phyloP scores from a whole-genome alignment of 306 rosid genomes.

The Fragaria vesca region DNA sequence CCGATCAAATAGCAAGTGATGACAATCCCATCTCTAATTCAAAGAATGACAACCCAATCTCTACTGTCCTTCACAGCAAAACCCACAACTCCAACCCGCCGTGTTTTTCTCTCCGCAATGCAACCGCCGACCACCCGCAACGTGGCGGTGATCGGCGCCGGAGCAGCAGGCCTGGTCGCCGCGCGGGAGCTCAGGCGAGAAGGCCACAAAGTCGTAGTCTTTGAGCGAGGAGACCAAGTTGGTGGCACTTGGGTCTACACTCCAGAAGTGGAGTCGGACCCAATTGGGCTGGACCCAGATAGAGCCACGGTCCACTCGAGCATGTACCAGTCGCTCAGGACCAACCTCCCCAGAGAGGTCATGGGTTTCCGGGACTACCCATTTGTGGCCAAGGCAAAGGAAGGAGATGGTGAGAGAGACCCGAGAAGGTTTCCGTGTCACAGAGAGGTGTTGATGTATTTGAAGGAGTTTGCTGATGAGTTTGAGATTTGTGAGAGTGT shows the following conservation, averaged over 20 bases:
- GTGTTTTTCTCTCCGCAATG: not conserved
- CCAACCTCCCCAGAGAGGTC: conserved; percentile 38
- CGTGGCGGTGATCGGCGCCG: conserved; percentile 43
- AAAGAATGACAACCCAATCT: not conserved
- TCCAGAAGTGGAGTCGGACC: conserved; percentile 31
- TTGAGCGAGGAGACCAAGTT: conserved; percentile 31
- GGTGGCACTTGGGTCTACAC: conserved; percentile 46
- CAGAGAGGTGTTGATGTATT: conserved; percentile 43
- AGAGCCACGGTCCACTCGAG: conserved; percentile 28
- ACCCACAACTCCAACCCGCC: not conserved
- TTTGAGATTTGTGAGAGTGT: conserved; percentile 36
- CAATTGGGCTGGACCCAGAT: conserved; percentile 28
- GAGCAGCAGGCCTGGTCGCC: conserved; percentile 33
- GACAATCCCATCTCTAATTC: not conserved
- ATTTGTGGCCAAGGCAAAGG: conserved; percentile 21
- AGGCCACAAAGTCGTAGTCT: conserved; percentile 30
- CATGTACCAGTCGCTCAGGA: conserved; percentile 35
- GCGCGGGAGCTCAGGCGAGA: conserved; percentile 39
- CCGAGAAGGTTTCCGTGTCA: conserved; percentile 54
- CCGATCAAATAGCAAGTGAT: not conserved
- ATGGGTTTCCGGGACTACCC: conserved; percentile 44
- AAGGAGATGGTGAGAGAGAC: conserved; percentile 30
- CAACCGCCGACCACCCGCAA: conserved; percentile 17
- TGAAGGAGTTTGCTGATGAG: conserved; percentile 41
- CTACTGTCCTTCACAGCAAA: not conserved